These are phyloP conservation scores for Ammopiptanthus mongolicus DNA, from an alignment of 306 rosid genomes.

Conservation along the genomic window DNA sequence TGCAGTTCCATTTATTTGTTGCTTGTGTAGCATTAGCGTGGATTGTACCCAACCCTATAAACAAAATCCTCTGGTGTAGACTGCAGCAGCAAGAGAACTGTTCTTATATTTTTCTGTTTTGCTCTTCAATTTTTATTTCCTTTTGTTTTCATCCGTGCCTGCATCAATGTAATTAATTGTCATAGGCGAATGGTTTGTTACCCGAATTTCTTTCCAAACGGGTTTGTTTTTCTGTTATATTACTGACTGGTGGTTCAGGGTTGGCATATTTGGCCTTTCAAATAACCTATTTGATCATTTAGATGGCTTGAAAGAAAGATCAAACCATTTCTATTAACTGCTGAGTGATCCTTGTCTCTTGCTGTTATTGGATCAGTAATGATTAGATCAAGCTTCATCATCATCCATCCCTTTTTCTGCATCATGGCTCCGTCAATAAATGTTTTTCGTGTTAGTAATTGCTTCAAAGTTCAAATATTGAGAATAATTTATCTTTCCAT, in stretches of 20 bases:
- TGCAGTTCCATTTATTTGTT: slow-evolving; percentile 74
- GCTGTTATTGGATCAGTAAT: not conserved
- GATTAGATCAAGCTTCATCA: not conserved
- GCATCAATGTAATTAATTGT: not conserved
- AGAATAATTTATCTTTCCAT: not conserved
- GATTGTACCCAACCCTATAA: slow-evolving; percentile 78
- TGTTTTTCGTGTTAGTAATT: not conserved
- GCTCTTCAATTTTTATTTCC: not conserved
- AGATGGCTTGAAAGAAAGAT: not conserved
- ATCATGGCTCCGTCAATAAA: not conserved
- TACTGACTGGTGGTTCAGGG: too few relatives aligned
- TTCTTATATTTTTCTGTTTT: not conserved
- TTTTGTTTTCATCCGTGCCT: not conserved
- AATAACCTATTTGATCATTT: not conserved
- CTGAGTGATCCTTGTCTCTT: not conserved
- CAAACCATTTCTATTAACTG: not conserved
- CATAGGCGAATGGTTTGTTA: not conserved
- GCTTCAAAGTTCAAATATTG: not conserved
- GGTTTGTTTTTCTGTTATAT: too few relatives aligned
- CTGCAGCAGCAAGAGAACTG: slow-evolving; percentile 70
- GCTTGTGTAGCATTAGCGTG: slow-evolving; percentile 85
- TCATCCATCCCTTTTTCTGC: too few relatives aligned
- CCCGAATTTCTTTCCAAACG: not conserved
- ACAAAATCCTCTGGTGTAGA: slow-evolving; percentile 88
- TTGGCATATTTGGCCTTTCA: not conserved